Evolutionary conservation across 805 yeast genomes (phyloP).

Genomic region (Pichia cephalocereana): DNA sequence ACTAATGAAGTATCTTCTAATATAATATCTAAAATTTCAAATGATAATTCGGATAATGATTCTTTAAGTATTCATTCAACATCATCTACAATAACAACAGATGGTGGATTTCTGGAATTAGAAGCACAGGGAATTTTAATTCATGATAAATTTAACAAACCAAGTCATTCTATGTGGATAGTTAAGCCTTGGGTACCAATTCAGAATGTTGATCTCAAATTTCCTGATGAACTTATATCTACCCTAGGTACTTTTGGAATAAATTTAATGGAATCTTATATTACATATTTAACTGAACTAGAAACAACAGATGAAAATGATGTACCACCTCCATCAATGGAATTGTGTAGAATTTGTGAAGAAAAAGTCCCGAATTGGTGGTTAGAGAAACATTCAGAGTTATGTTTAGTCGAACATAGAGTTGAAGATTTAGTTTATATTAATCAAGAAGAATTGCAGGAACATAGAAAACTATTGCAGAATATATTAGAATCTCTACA

Average conservation of each 20-base stretch:
- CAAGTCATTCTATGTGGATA: conserved; percentile 89
- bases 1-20: too few species aligned
- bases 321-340: conserved; percentile 73
- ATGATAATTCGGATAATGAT: conserved; percentile 16
- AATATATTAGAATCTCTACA: conserved; percentile 33
- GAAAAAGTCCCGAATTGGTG: conserved; percentile 92
- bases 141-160: conserved; percentile 49
- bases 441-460: conserved; percentile 67
- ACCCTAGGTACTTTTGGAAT: conserved; percentile 80
- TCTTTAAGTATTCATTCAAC: conserved; percentile 21
- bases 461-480: conserved; percentile 50
- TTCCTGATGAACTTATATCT: conserved; percentile 63
- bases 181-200: conserved; percentile 66
- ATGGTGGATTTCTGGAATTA: conserved; percentile 57
- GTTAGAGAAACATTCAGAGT: conserved; percentile 82
- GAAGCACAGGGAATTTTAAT: conserved; percentile 94
- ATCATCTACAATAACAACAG: conserved; percentile 36
- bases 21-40: not conserved
- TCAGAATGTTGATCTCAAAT: conserved; percentile 50
- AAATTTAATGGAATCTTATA: conserved; percentile 68
- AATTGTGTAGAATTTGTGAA: conserved; percentile 89
- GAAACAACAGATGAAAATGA: conserved; percentile 54
- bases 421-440: conserved; percentile 67
- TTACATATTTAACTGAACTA: conserved; percentile 52
- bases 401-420: conserved; percentile 78